Base-by-base conservation (phyloP, 2,329 filamentous ascomycete genomes). In the Neonectria magnoliae region DNA sequence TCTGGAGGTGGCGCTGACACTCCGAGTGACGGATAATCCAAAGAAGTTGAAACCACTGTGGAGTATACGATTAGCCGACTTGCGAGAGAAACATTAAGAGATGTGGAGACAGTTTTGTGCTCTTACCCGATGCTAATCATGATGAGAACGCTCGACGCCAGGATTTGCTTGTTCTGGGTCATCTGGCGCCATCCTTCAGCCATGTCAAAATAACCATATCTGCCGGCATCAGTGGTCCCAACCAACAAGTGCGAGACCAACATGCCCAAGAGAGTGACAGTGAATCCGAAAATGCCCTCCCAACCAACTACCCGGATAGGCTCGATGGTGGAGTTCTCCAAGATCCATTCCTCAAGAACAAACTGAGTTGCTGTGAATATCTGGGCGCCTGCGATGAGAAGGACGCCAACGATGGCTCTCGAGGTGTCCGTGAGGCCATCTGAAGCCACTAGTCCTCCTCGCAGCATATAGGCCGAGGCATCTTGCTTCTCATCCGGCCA, bases 321-420 rank as follows among this genome's bases (percentile, higher is more conserved):
- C 73, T 96, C 92, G 52, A 89, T 86, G 22, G 81, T 74, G 1
- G 85, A 88, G 63, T 84, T 81, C 76, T 88, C 86, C 3, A 99
- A 87, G 69, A 99, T 93, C 84, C 91, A 96, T 82, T 99, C 96
- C 79, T 99, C 96, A 3, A 97, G 82, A 25, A 98, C 96, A 74
- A 98, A 99, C 79, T 99, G 96, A 1, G 93, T 93, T 1, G 96
- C 96, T 0, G 96, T 98, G 78, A 99, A 98, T 76, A 99, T 92
- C 81, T 99, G 96, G 1, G 95, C 96, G 3, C 91, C 92, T 4
- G 96, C 96, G 76, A 99, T 98, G 61, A 98, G 85, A 22, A 96
- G 82, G 16, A 99, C 92, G 29, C 96, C 96, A 31, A 98, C 81
- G 57, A 97, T 81, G 0, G 93, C 93, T 48, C 75, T 73, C n/a